Evolutionary conservation across 2,329 filamentous ascomycete genomes (phyloP), one percentile per base, ranked within the genome.

Genomic region (Alternaria ventricosa): DNA sequence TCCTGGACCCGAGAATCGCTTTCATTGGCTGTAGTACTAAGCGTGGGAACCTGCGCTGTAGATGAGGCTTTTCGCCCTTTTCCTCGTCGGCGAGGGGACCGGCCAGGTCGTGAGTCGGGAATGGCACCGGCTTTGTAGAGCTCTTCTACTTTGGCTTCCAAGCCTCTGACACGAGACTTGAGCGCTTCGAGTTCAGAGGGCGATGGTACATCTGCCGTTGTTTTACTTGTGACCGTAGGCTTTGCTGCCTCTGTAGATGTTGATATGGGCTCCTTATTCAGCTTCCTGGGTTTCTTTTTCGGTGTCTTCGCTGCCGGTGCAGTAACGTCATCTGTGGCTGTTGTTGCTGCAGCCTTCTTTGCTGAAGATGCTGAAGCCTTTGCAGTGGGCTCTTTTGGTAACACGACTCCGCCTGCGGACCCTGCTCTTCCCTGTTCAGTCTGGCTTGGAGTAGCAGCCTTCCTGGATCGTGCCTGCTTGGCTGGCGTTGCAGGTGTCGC

Each of bases 121-220:
- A 46, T 47, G 7, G 55, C 44, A 23, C 49, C 55, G 25, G 59
- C n/a, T 57, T 67, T 71, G 57, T 79, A 79, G 1, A 80, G 68
- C 13, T 78, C 73, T 57, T 80, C 78, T 6, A 80, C 77, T 55
- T 78, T 79, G 9, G 77, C 73, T 65, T 80, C 78, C 12, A 80
- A 70, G 18, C 75, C 76, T 28, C 73, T 67, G 11, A 80, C 75
- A 25, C 78, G 75, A 2, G 71, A 73, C 43, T 80, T 79, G 1
- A 80, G 68, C 2, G 77, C 77, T 67, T 79, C 76, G 15, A 80
- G 69, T 45, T 80, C 78, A 30, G 61, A 60, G 20, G 61, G 53
- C 4, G 71, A 68, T 27, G 72, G 64, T 5, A 63, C 51, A 23
- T 69, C 61, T 5, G 63, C 18, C 20, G 57, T 0, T 10, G 36